Conservation (phyloP, 2,329 filamentous ascomycete species). For the Cyphellophora europaea region DNA sequence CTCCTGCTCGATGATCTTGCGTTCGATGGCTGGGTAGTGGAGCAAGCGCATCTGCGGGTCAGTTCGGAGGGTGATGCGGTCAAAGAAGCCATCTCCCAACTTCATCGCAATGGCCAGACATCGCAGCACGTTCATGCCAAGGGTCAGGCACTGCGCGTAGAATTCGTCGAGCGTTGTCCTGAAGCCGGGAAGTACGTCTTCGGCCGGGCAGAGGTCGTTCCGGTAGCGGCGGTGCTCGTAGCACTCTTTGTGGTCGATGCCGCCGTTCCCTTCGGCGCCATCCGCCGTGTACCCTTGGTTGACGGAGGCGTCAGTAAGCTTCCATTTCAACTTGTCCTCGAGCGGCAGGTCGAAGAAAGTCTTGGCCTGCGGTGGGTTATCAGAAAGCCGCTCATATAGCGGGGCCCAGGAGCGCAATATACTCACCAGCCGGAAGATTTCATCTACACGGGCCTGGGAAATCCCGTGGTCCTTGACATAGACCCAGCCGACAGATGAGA, state of each 20-base stretch:
- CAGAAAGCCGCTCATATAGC: constrained; percentile 1
- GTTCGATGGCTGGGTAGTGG: constrained; percentile 24
- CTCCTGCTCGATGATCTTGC: constrained; percentile 6
- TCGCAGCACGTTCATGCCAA: constrained; percentile 43
- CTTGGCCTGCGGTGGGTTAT: constrained; percentile 18
- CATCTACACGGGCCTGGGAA: constrained; percentile 1
- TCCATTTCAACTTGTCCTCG: constrained; percentile 37
- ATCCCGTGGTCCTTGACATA: constrained; percentile 3
- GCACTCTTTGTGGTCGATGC: constrained; percentile 4
- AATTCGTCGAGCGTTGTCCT: constrained; percentile 29
- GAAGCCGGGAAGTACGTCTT: constrained; percentile 36
- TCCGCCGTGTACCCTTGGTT: constrained; percentile 8
- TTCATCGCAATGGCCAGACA: constrained; percentile 47
- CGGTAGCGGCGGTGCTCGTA: constrained; percentile 4
- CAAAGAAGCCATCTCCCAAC: constrained; percentile 46
- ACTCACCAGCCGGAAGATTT: constrained; percentile 12
- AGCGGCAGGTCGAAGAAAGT: constrained; percentile 33
- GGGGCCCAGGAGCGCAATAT: too few species aligned
- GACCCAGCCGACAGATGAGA: constrained; percentile 3
- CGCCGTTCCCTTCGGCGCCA: constrained; percentile 3
- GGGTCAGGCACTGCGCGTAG: constrained; percentile 32
- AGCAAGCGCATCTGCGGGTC: constrained; percentile 21
- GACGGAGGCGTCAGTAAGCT: constrained; percentile 26
- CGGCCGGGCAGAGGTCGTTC: constrained; percentile 5
- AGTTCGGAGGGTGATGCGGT: constrained; percentile 42